A percentile compares a stretch with the other conserved stretches of the same genome.
Evolutionary conservation across 305 asterid species (phyloP).

Genomic region (Lippia alba): DNA sequence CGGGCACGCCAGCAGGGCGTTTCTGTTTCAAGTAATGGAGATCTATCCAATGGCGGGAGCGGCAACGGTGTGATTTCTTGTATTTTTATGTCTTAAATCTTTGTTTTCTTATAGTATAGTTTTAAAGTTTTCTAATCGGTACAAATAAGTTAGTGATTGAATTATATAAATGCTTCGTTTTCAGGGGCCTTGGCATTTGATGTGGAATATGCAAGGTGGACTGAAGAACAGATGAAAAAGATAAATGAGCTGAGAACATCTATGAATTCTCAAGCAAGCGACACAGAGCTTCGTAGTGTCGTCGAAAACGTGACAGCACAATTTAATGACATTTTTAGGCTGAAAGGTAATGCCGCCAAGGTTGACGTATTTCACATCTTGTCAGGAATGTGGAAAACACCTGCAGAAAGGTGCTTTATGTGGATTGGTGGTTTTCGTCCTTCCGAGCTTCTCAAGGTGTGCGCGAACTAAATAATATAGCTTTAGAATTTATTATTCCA

Average conservation of each 20-base stretch:
- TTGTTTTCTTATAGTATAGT: too few species aligned
- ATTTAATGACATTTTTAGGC: constrained; percentile 48
- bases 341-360: constrained; percentile 74
- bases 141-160: background rate
- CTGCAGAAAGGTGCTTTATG: constrained; percentile 83
- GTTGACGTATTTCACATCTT: constrained; percentile 70
- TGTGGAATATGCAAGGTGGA: constrained; percentile 70
- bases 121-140: too few species aligned
- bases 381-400: constrained; percentile 91
- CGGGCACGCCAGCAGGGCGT: constrained; percentile 85
- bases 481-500: too few species aligned
- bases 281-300: constrained; percentile 55
- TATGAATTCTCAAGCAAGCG: constrained; percentile 63
- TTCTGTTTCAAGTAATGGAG: constrained; percentile 61
- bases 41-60: constrained; percentile 54
- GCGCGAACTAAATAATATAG: background rate
- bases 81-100: background rate
- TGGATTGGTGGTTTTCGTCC: constrained; percentile 90
- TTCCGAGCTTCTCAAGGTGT: constrained; percentile 79
- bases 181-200: constrained; percentile 73
- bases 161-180: background rate
- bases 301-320: constrained; percentile 58
- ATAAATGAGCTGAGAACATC: constrained; percentile 62
- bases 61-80: constrained; percentile 56
- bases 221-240: constrained; percentile 62